Evolutionary conservation across 805 yeast genomes (phyloP).

Genomic region (Saccharomycopsis lassenensis): DNA sequence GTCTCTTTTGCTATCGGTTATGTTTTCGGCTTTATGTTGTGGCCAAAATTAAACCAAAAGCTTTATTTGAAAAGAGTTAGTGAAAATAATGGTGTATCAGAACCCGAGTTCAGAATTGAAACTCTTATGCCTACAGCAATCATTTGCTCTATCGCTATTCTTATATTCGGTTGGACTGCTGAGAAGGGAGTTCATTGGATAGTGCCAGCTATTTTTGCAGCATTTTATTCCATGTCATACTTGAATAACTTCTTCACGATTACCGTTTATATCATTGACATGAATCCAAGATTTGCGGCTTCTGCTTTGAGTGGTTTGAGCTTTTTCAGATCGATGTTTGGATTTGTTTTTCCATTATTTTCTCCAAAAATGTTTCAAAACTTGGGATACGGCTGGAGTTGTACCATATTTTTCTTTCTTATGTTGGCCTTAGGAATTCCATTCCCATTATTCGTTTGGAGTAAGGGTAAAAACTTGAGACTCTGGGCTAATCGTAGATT

Average conservation of each 20-base stretch:
- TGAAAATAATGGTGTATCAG: constrained; percentile 39
- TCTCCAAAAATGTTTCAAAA: constrained; percentile 43
- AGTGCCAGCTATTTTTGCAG: constrained; percentile 42
- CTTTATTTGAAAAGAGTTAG: constrained; percentile 28
- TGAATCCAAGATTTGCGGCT: constrained; percentile 58
- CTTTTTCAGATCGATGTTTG: constrained; percentile 52
- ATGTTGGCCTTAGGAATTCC: constrained; percentile 54
- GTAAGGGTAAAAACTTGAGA: constrained; percentile 46
- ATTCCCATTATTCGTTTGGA: constrained; percentile 45
- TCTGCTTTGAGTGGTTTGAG: constrained; percentile 59
- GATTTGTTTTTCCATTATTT: constrained; percentile 58
- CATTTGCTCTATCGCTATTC: constrained; percentile 18
- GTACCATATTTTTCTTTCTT: constrained; percentile 47
- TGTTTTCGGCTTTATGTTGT: constrained; percentile 35
- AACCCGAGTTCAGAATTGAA: constrained; percentile 46
- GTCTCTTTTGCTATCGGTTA: constrained; percentile 47
- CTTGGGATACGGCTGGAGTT: constrained; percentile 62
- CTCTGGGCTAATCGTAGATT: constrained; percentile 44
- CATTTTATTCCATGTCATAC: constrained; percentile 49
- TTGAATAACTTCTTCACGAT: constrained; percentile 43
- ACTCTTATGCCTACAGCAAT: constrained; percentile 32
- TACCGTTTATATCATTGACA: constrained; percentile 53
- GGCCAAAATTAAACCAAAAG: constrained; percentile 34
- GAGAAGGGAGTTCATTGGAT: constrained; percentile 45
- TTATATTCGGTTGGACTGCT: constrained; percentile 69